Percentiles rank a stretch among this genome's conserved stretches.
Evolutionary conservation across 345 rosid genomes (phyloP).

Genomic region (Populus davidiana): DNA sequence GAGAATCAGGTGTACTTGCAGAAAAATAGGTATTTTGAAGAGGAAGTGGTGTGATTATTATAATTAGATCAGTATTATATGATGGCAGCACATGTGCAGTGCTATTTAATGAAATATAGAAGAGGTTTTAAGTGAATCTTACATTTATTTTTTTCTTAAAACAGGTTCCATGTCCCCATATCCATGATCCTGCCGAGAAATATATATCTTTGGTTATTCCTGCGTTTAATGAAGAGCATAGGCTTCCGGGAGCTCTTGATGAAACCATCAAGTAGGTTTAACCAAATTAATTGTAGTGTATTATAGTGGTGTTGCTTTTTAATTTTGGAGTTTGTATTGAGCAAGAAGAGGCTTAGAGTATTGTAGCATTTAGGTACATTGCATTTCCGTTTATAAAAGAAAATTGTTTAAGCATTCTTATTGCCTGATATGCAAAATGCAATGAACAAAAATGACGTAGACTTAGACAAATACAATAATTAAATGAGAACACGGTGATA

Average conservation of each 20-base stretch:
- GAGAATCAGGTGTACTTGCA: neutral
- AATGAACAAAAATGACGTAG: neutral
- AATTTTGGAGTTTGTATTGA: neutral
- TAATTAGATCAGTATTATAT: neutral
- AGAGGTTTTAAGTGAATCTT: neutral
- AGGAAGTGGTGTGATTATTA: neutral
- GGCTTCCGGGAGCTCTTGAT: constrained; percentile 86
- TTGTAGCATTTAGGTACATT: neutral
- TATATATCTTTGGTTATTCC: constrained; percentile 84
- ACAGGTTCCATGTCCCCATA: constrained; percentile 68
- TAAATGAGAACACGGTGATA: neutral
- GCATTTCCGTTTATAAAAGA: neutral
- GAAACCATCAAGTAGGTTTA: constrained; percentile 79
- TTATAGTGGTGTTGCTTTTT: neutral
- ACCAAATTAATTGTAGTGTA: neutral
- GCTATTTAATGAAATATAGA: neutral
- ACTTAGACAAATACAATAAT: neutral
- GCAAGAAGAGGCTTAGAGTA: neutral
- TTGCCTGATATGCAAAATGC: neutral
- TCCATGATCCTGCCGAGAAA: constrained; percentile 72
- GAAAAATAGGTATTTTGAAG: neutral
- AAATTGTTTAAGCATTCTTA: neutral
- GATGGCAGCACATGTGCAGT: neutral
- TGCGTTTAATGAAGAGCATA: constrained; percentile 83
- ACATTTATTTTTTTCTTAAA: neutral